Evolutionary conservation across 352 stramenopile species (phyloP).

Genomic region (Pilasporangium apinafurcum): DNA sequence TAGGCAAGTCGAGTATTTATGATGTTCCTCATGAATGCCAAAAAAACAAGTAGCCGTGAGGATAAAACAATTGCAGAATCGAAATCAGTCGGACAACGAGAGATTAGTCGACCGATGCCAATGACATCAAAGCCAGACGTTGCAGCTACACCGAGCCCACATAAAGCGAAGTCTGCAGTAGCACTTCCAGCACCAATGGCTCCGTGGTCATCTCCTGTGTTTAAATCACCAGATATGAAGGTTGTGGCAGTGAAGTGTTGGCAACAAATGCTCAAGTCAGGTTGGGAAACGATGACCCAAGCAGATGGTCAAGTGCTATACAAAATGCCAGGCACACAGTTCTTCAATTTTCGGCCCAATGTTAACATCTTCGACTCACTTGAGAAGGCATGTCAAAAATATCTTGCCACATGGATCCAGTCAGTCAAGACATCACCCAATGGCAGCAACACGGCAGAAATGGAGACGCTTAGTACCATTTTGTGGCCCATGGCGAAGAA

Average conservation of each 20-base stretch:
- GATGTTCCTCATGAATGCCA: constrained; percentile 5
- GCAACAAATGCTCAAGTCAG: constrained; percentile 43
- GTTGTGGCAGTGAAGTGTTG: constrained; percentile 36
- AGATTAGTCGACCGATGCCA: too few species aligned
- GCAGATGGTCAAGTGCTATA: constrained; percentile 46
- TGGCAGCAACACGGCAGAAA: constrained; percentile 2
- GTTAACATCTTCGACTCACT: constrained; percentile 77
- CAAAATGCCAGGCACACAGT: constrained; percentile 59
- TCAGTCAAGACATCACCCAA: too few species aligned
- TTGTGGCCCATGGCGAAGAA: constrained; percentile 51
- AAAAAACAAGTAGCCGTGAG: neutral
- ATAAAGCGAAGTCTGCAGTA: too few species aligned
- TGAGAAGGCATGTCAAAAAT: constrained; percentile 44
- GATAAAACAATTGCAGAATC: too few species aligned
- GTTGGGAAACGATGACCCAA: constrained; percentile 60
- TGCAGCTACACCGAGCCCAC: neutral
- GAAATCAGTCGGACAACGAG: too few species aligned
- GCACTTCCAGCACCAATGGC: too few species aligned
- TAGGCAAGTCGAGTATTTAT: constrained; percentile 13
- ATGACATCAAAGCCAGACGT: neutral
- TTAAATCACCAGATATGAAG: constrained; percentile 16
- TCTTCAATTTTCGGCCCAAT: constrained; percentile 65
- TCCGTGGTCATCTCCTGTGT: too few species aligned
- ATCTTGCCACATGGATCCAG: constrained; percentile 34
- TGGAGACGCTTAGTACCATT: constrained; percentile 24